A percentile compares a stretch with the other conserved stretches of the same genome.
Conservation (phyloP, 208 protist species). For the Porcisia hertigi region DNA sequence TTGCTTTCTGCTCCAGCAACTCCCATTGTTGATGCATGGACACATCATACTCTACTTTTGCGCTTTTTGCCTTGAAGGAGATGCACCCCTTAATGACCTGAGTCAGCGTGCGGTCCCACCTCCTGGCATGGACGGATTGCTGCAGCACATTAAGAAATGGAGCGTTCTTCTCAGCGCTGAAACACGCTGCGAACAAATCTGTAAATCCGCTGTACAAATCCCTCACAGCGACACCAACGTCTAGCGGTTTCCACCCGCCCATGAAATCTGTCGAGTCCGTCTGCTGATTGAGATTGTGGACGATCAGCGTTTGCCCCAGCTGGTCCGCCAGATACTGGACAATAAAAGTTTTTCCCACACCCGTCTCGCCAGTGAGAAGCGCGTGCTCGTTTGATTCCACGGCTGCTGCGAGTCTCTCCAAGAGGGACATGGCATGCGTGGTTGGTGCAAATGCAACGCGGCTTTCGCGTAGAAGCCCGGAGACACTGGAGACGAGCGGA, state of each 20-base stretch:
- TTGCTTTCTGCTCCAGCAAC: slow-evolving; percentile 43
- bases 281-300: slow-evolving; percentile 99
- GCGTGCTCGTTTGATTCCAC: slow-evolving; percentile 95
- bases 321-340: slow-evolving; percentile 92
- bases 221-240: slow-evolving; percentile 82
- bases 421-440: slow-evolving; percentile 87
- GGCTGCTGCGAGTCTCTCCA: slow-evolving; percentile 94
- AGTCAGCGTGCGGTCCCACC: slow-evolving; percentile 51
- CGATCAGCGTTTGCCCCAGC: slow-evolving; percentile 92
- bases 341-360: slow-evolving; percentile 95
- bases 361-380: slow-evolving; percentile 99
- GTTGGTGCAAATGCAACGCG: slow-evolving; percentile 95
- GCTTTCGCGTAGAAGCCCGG: slow-evolving; percentile 44
- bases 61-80: slow-evolving; percentile 66
- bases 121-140: slow-evolving; percentile 62
- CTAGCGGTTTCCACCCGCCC: slow-evolving; percentile 99
- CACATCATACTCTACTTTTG: slow-evolving; percentile 22
- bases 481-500: slow-evolving; percentile 39
- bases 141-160: slow-evolving; percentile 75
- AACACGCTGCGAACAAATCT: slow-evolving; percentile 94
- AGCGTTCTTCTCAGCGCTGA: slow-evolving; percentile 86
- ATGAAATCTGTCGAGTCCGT: slow-evolving; percentile 98
- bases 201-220: slow-evolving; percentile 88
- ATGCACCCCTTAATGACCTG: slow-evolving; percentile 81
- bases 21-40: slow-evolving; percentile 53